Percentiles rank a stretch among this genome's conserved stretches.
These are phyloP conservation scores for Ampelomyces quisqualis DNA, from an alignment of 2,329 filamentous ascomycete species.

Conservation along the genomic window DNA sequence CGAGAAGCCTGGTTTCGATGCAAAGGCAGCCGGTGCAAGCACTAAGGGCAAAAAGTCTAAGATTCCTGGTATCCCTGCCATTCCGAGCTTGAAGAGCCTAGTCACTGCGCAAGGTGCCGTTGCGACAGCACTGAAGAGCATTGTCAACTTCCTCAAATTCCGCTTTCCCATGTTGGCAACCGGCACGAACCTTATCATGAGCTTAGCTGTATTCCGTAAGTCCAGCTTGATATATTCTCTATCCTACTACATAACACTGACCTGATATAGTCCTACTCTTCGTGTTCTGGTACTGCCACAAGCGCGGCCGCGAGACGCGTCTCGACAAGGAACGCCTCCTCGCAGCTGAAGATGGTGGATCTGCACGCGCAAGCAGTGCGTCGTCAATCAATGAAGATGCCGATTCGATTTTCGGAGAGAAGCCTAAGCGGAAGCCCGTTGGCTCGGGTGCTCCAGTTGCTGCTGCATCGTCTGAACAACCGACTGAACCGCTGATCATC, in stretches of 20 bases:
- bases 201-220: conserved; percentile 82
- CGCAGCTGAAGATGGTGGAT: conserved; percentile 32
- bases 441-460: not conserved
- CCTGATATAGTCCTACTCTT: conserved; percentile 70
- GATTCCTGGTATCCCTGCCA: conserved; percentile 46
- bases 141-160: conserved; percentile 82
- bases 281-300: conserved; percentile 97
- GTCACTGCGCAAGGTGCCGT: conserved; percentile 86
- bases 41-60: conserved; percentile 56
- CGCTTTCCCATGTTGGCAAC: conserved; percentile 83
- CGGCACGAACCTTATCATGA: conserved; percentile 89
- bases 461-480: conserved; percentile 5
- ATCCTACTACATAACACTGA: not conserved
- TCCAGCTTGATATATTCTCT: no score
- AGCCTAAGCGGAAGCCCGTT: conserved; percentile 14
- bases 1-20: conserved; percentile 59
- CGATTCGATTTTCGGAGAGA: conserved; percentile 34
- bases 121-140: conserved; percentile 81
- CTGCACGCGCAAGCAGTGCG: conserved; percentile 29
- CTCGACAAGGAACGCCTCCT: conserved; percentile 65
- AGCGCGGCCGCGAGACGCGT: conserved; percentile 83
- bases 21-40: conserved; percentile 31
- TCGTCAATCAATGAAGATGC: conserved; percentile 34
- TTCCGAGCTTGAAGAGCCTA: conserved; percentile 74
- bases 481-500: conserved; percentile 34